These are phyloP conservation scores for Aschersonia sp. DNA, from an alignment of 2,329 filamentous ascomycete species.

Conservation along the genomic window DNA sequence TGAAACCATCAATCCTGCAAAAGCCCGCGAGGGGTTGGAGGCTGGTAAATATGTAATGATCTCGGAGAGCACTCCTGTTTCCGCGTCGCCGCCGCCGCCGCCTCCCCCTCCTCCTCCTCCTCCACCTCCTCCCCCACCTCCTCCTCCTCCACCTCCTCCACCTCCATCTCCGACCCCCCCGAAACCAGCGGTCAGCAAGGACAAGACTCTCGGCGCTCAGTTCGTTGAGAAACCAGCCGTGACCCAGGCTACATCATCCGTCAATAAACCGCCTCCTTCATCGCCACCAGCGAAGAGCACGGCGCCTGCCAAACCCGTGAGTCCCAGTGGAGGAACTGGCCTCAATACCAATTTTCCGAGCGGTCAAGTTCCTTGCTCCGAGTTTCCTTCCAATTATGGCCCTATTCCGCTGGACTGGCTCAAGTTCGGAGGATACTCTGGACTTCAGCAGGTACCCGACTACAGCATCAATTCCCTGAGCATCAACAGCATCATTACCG, in stretches of 20 bases:
- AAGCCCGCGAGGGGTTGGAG: no score
- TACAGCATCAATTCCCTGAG: constrained; percentile 30
- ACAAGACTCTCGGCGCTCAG: constrained; percentile 14
- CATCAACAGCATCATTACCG: constrained; percentile 54
- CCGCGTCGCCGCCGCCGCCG: constrained; percentile 27
- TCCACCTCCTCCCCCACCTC: constrained; percentile 8
- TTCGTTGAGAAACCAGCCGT: constrained; percentile 32
- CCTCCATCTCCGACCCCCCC: constrained; percentile 17
- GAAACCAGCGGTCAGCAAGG: not conserved
- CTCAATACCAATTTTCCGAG: constrained; percentile 59
- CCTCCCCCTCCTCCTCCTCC: constrained; percentile 11
- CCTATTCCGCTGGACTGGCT: constrained; percentile 58
- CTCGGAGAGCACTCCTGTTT: constrained; percentile 41
- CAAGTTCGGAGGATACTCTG: constrained; percentile 60
- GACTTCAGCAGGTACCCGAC: constrained; percentile 52
- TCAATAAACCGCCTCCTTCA: not conserved
- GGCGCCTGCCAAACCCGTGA: constrained; percentile 4
- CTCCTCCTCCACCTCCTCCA: constrained; percentile 4
- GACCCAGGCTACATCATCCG: not conserved
- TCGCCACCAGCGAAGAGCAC: not conserved
- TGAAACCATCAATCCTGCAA: no score
- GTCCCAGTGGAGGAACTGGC: constrained; percentile 27
- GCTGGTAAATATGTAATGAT: constrained; percentile 23
- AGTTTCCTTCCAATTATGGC: constrained; percentile 72
- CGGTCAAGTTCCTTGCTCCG: constrained; percentile 53